Conservation (phyloP, 202 grass and related monocot genomes). For the Panicum hallii region DNA sequence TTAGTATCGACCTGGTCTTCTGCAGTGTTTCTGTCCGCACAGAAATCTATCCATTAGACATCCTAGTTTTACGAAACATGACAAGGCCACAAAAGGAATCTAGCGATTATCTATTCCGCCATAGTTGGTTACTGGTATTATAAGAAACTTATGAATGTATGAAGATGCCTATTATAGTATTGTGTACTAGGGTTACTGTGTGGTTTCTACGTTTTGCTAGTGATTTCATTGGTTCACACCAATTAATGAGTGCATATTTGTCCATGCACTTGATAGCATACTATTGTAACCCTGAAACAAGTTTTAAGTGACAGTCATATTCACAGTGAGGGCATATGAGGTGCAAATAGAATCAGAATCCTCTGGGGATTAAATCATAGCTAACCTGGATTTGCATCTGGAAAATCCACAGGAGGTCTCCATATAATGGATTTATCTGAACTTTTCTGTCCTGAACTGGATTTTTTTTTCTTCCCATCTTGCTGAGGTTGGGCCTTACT, state of each 20-base stretch:
- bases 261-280: constrained; percentile 6
- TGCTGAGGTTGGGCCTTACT: constrained; percentile 36
- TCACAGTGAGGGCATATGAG: background rate
- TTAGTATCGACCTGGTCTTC: constrained; percentile 67
- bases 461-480: constrained; percentile 44
- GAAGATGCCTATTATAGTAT: background rate
- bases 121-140: constrained; percentile 9
- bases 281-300: background rate
- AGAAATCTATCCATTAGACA: constrained; percentile 8
- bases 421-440: constrained; percentile 61
- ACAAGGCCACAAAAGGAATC: background rate
- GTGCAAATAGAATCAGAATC: constrained; percentile 31
- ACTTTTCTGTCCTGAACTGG: constrained; percentile 44
- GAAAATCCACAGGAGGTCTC: constrained; percentile 64
- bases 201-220: background rate
- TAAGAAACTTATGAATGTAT: background rate
- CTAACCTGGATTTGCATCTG: constrained; percentile 81
- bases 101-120: constrained; percentile 12
- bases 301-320: background rate
- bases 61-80: background rate
- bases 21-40: constrained; percentile 68
- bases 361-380: constrained; percentile 10
- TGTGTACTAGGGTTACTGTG: background rate
- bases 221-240: background rate
- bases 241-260: background rate